A percentile compares a stretch with the other conserved stretches of the same genome.
phyloP scores from a whole-genome alignment of 345 rosid species.

The Carallia brachiata region DNA sequence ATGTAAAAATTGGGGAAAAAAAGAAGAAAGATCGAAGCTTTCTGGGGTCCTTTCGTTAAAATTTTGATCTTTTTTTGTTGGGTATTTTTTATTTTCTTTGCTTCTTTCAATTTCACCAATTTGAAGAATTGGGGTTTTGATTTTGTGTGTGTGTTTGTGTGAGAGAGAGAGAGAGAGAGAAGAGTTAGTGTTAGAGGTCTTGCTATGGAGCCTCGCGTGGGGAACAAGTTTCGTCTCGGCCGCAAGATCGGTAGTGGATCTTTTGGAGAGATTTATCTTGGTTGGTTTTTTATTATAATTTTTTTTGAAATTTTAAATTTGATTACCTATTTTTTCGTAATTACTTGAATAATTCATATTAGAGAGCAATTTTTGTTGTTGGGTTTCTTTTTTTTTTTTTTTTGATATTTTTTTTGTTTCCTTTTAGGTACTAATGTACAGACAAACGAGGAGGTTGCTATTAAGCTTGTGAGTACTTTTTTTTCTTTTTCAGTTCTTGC shows the following conservation, averaged over 20 bases:
- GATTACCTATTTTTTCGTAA: background rate
- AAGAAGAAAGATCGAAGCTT: background rate
- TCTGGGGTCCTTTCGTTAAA: background rate
- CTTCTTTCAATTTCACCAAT: background rate
- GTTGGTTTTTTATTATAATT: slow-evolving; percentile 36
- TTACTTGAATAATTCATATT: background rate
- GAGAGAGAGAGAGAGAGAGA: background rate
- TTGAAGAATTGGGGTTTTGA: background rate
- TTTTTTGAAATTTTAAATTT: slow-evolving; percentile 3
- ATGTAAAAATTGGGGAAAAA: background rate
- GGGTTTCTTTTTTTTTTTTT: background rate
- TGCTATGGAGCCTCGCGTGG: slow-evolving; percentile 79
- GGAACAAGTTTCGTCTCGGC: slow-evolving; percentile 86
- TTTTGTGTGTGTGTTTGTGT: no score
- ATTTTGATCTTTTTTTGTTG: no score
- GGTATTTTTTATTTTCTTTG: background rate
- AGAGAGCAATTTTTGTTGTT: no score
- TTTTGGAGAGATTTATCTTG: slow-evolving; percentile 97
- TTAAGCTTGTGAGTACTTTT: slow-evolving; percentile 75
- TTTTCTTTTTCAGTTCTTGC: background rate
- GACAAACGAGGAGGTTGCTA: slow-evolving; percentile 91
- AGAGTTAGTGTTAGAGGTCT: background rate
- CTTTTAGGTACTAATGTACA: slow-evolving; percentile 72
- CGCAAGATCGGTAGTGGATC: slow-evolving; percentile 98
- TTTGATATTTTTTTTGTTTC: background rate